Percentiles rank a stretch among this genome's conserved stretches.
These are phyloP conservation scores for Persicaria tinctoria DNA, from an alignment of 148 eudicot genomes.

Conservation along the genomic window DNA sequence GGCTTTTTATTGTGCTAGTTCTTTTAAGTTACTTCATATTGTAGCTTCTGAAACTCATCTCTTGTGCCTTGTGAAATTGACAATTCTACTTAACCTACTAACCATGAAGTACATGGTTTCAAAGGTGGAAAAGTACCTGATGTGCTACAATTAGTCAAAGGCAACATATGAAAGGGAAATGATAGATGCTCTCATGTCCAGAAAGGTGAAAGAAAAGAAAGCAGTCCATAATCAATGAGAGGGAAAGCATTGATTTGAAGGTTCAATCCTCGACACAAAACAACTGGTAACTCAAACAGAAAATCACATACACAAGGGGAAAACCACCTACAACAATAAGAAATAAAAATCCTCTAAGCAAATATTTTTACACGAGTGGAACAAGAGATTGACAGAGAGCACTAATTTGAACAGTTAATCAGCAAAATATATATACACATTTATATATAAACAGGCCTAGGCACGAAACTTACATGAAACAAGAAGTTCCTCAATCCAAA, in stretches of 20 bases:
- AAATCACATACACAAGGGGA: not conserved
- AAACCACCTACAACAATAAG: not conserved
- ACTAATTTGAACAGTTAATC: too few species aligned
- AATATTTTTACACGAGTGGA: not conserved
- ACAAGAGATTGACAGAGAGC: not conserved
- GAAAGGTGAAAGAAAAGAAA: conserved; percentile 7
- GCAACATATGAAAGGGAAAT: not conserved
- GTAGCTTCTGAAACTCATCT: too few species aligned
- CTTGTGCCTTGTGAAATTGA: too few species aligned
- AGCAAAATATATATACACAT: not conserved
- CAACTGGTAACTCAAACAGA: not conserved
- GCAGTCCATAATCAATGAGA: not conserved
- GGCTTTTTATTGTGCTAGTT: too few species aligned
- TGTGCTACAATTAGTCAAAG: not conserved
- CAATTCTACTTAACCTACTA: too few species aligned
- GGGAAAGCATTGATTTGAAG: not conserved
- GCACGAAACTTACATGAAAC: not conserved
- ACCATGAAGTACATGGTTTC: not conserved
- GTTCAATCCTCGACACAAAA: not conserved
- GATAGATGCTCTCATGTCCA: conserved; percentile 2
- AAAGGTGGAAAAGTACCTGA: too few species aligned
- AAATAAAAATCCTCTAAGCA: not conserved
- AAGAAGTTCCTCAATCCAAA: not conserved
- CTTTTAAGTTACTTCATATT: too few species aligned
- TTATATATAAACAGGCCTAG: not conserved